Evolutionary conservation across 495 filamentous ascomycete genomes (phyloP), one percentile per base, ranked within the genome.

Genomic region (Durotheca rogersii): DNA sequence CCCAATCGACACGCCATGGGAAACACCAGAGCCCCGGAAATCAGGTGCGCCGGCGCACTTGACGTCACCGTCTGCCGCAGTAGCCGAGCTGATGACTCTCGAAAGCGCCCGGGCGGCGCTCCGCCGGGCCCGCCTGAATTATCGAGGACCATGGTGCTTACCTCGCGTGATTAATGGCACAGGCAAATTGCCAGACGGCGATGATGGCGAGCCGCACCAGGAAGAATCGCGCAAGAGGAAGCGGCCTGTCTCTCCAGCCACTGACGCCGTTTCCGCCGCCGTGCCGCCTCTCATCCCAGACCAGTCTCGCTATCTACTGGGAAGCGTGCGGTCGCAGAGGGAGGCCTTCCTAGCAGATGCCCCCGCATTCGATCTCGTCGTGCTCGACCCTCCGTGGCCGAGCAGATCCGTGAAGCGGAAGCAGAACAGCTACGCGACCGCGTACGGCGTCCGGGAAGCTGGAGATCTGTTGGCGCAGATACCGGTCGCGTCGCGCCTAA

Each of bases 351-450:
- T 67, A 3, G 39, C 49, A 20, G 20, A 51, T 11, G 65, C 71
- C 10, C 72, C 70, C 17, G 68, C 72, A 42, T 95, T 96, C 69
- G 76, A 92, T 62, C 72, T 96, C 29, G 79, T 96, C 36, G 67
- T 96, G 17, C 77, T 97, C 6, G 93, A 97, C 64, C 93, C 93
- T 14, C 93, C 93, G 2, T 98, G 92, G 92, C 85, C 89, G 1
- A 96, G 95, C 61, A 78, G 81, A n/a, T 95, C 90, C 16, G 93
- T 85, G 7, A 78, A 78, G 41, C 81, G 91, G 12, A 85, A 84
- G 40, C 68, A 70, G 10, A 73, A 78, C 14, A 56, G 68, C 15
- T 96, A 96, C 67, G 53, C 62, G 1, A 84, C 80, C n/a, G 71
- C 75, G 9, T 57, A 70, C 6, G 61, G 65, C 23, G 56, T 70